Evolutionary conservation across 2,329 filamentous ascomycete species (phyloP).

Genomic region (Waltergamsia citrina): DNA sequence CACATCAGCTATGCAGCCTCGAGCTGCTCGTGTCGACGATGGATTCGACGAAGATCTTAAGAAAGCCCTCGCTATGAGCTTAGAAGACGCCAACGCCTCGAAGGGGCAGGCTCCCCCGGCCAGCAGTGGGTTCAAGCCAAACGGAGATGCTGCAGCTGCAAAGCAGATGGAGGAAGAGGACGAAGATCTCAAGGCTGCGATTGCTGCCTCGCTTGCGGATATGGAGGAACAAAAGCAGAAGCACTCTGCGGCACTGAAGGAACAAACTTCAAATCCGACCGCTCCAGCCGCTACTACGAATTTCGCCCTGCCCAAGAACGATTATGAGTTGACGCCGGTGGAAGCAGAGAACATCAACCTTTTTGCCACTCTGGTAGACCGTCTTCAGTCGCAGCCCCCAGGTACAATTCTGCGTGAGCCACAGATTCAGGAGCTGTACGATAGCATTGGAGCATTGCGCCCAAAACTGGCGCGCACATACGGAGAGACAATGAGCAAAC

Average conservation of each 20-base stretch:
- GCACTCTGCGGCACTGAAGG: conserved; percentile 75
- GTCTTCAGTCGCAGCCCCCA: conserved; percentile 87
- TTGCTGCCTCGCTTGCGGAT: conserved; percentile 86
- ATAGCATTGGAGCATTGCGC: conserved; percentile 86
- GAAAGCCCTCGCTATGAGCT: conserved; percentile 87
- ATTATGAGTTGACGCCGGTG: conserved; percentile 86
- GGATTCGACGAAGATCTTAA: conserved; percentile 94
- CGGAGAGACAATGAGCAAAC: conserved; percentile 99
- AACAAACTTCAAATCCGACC: conserved; percentile 50
- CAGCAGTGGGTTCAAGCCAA: conserved; percentile 11
- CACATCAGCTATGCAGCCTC: conserved; percentile 71
- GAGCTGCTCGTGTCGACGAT: conserved; percentile 79
- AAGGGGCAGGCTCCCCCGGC: conserved; percentile 56
- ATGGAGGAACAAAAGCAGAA: conserved; percentile 98
- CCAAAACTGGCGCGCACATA: conserved; percentile 94
- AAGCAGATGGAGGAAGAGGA: conserved; percentile 73
- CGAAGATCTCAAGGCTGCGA: conserved; percentile 85
- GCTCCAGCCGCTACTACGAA: conserved; percentile 23
- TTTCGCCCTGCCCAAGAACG: conserved; percentile 66
- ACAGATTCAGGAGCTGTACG: conserved; percentile 96
- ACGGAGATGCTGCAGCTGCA: conserved; percentile 23
- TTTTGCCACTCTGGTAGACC: conserved; percentile 87
- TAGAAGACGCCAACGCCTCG: conserved; percentile 78
- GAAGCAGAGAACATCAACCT: conserved; percentile 98
- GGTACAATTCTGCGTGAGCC: conserved; percentile 95